Conservation (phyloP, 768 basidiomycete species). For the Tricholoma terreum region DNA sequence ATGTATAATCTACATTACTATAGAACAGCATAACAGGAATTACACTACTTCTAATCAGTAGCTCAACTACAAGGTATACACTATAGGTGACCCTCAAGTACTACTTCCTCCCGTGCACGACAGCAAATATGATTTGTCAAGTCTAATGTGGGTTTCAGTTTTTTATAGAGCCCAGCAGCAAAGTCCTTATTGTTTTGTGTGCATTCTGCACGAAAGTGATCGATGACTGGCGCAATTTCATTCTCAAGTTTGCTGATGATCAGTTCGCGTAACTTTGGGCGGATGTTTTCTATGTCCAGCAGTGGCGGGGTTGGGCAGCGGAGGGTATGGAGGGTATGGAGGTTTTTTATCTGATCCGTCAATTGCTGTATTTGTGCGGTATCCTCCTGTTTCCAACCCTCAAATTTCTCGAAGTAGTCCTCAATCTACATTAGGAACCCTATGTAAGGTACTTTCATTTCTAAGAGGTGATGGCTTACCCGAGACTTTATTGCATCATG, state of each 20-base stretch:
- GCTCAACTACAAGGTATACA: background rate
- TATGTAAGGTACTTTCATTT: background rate
- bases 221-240: conserved; percentile 23
- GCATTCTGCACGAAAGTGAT: conserved; percentile 21
- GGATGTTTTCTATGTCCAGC: conserved; percentile 17
- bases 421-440: conserved; percentile 1
- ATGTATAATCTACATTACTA: background rate
- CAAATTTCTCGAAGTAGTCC: conserved; percentile 10
- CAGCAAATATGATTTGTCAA: conserved; percentile 28
- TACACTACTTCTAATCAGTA: background rate
- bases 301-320: conserved; percentile 12
- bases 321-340: conserved; percentile 16
- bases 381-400: conserved; percentile 20
- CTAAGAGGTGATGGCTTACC: background rate
- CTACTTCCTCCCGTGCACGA: conserved; percentile 11
- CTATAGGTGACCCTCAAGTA: background rate
- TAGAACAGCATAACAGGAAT: background rate
- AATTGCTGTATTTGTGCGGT: conserved; percentile 19
- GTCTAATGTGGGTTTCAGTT: conserved; percentile 29
- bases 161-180: conserved; percentile 23
- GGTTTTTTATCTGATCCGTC: conserved; percentile 21
- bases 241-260: conserved; percentile 18
- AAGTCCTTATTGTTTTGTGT: conserved; percentile 20
- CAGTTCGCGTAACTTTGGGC: conserved; percentile 12
- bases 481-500: background rate